These are phyloP conservation scores for Dipodascopsis tothii DNA, from an alignment of 805 yeast genomes.

Conservation along the genomic window DNA sequence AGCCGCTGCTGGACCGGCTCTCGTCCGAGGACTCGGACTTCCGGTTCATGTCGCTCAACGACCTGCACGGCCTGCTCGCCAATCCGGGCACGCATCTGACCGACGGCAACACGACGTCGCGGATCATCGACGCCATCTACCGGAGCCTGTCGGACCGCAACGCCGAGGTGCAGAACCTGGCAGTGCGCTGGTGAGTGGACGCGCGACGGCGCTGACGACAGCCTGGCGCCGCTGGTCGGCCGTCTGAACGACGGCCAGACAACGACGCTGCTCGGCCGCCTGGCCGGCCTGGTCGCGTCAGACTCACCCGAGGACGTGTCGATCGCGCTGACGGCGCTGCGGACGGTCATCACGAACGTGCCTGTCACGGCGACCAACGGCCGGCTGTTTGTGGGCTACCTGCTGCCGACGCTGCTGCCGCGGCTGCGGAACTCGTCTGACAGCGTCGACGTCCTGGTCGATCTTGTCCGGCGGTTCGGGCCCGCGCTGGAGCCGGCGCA, in stretches of 20 bases:
- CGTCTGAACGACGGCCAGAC: conserved; percentile 24
- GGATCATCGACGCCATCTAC: conserved; percentile 38
- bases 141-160: conserved; percentile 50
- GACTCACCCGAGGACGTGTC: conserved; percentile 37
- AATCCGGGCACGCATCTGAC: conserved; percentile 27
- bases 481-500: conserved; percentile 36
- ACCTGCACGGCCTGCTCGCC: conserved; percentile 42
- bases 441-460: conserved; percentile 53
- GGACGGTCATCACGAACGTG: conserved; percentile 28
- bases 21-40: conserved; percentile 57
- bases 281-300: conserved; percentile 28
- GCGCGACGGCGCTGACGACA: not conserved
- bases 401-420: conserved; percentile 26
- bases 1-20: conserved; percentile 26
- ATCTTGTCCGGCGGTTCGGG: conserved; percentile 47
- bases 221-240: conserved; percentile 22
- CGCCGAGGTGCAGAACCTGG: conserved; percentile 68
- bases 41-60: conserved; percentile 78
- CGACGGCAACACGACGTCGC: conserved; percentile 19
- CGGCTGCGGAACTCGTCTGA: conserved; percentile 38
- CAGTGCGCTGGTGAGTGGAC: conserved; percentile 47
- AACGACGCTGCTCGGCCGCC: conserved; percentile 28
- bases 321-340: conserved; percentile 31
- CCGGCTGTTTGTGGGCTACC: conserved; percentile 23
- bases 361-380: conserved; percentile 25